phyloP scores from a whole-genome alignment of 1,284 basidiomycete genomes.

The Apiotrichum porosum region DNA sequence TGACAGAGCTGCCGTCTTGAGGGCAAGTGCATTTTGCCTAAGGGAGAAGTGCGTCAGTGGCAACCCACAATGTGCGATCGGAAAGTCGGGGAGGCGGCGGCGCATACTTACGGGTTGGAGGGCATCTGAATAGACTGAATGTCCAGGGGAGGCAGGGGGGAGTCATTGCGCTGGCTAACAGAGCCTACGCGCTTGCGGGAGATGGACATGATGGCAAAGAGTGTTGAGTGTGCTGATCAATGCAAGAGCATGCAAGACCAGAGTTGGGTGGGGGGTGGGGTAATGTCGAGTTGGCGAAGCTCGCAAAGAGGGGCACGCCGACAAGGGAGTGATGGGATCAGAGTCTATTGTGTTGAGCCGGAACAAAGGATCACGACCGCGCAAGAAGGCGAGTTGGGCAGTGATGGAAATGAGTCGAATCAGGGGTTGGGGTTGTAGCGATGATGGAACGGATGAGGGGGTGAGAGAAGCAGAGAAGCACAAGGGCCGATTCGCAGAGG shows the following conservation, averaged over 20 bases:
- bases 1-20: constrained; percentile 47
- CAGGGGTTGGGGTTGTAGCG: too few species aligned
- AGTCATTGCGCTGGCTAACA: constrained; percentile 40
- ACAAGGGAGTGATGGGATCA: background rate
- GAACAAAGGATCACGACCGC: too few species aligned
- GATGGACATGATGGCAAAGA: constrained; percentile 26
- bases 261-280: background rate
- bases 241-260: background rate
- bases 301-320: background rate
- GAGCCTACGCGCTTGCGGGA: constrained; percentile 43
- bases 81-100: background rate
- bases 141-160: constrained; percentile 37
- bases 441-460: too few species aligned
- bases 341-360: too few species aligned
- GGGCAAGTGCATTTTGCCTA: constrained; percentile 47
- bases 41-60: constrained; percentile 8
- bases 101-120: constrained; percentile 39
- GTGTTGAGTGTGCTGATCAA: background rate
- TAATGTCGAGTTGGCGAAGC: background rate
- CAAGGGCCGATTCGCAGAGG: too few species aligned
- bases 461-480: too few species aligned
- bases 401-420: too few species aligned
- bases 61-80: too few species aligned
- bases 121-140: constrained; percentile 48
- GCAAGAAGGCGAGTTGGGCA: too few species aligned